phyloP scores from a whole-genome alignment of 805 yeast genomes.

The Wickerhamomyces alni region DNA sequence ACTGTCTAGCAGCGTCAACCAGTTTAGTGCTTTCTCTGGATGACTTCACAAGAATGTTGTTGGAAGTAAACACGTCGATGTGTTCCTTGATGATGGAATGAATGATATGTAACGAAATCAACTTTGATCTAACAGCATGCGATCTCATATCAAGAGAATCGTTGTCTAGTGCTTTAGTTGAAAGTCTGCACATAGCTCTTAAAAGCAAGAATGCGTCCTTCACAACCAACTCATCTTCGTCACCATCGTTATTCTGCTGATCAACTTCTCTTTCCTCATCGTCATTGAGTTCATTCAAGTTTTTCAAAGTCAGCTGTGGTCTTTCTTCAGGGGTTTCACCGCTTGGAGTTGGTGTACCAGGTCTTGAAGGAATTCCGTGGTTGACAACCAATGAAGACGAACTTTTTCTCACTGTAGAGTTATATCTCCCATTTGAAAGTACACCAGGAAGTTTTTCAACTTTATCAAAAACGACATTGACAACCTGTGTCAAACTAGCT shows the following conservation, averaged over 20 bases:
- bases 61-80: conserved; percentile 69
- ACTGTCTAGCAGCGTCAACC: conserved; percentile 77
- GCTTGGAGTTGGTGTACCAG: conserved; percentile 1
- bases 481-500: conserved; percentile 88
- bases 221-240: conserved; percentile 62
- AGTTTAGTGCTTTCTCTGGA: conserved; percentile 54
- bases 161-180: conserved; percentile 77
- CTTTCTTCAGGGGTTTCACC: conserved; percentile 25
- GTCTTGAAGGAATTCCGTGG: conserved; percentile 1
- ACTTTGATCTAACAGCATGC: conserved; percentile 86
- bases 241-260: conserved; percentile 38
- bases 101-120: conserved; percentile 80
- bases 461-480: conserved; percentile 78
- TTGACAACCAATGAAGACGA: conserved; percentile 13
- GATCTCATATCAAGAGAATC: conserved; percentile 80
- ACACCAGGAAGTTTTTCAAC: conserved; percentile 32
- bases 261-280: conserved; percentile 51
- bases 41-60: conserved; percentile 46
- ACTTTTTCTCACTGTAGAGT: conserved; percentile 11
- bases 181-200: conserved; percentile 90
- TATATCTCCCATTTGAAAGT: not conserved
- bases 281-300: conserved; percentile 49
- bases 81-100: conserved; percentile 83
- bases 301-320: conserved; percentile 49
- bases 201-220: conserved; percentile 92